Base-by-base conservation (phyloP, 768 basidiomycete species). In the Russula griseocarnosa region DNA sequence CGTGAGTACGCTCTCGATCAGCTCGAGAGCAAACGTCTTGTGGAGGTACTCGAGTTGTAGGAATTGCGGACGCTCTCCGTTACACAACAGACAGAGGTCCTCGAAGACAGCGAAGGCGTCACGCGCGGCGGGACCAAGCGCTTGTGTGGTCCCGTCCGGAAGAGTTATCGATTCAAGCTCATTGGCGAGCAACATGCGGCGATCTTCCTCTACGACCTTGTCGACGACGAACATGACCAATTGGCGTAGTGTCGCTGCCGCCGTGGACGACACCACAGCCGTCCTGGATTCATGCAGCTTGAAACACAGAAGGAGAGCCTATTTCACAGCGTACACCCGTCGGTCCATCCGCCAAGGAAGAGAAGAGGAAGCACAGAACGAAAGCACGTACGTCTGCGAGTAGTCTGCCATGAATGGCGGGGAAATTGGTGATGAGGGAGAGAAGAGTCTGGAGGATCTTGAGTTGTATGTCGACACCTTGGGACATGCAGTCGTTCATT, bases 191-290 rank as follows among this genome's bases (percentile, higher is more conserved):
- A 72, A 58, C 68, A 66, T 24, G 79, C 73, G 74, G 5, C 78
- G 76, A 72, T 94, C 90, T 71, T 94, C 92, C 20, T 83, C 81
- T 1, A 87, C 84, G 74, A 98, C 90, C 72, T 96, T 94, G 76
- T 99, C 97, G 50, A 98, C 91, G 20, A 98, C 87, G 68, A 98
- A 92, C 95, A 99, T 98, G 51, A 98, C 92, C 1, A 98, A 81
- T 72, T 98, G 96, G 3, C 95, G 87, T 5, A 98, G 82, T 0
- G 95, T 98, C 0, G 97, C 97, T 3, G 95, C 95, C 2, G 96
- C 96, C 4, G 97, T 98, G 0, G 93, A 95, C 3, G 94, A 96
- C 8, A 99, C 96, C 28, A 98, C 96, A 0, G 94, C 90, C 26
- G 95, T 97, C 67, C 92, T 86, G 0, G 93, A 95, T 63, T 98